phyloP scores from a whole-genome alignment of 176 grass and related monocot genomes.

The Thalia dealbata region DNA sequence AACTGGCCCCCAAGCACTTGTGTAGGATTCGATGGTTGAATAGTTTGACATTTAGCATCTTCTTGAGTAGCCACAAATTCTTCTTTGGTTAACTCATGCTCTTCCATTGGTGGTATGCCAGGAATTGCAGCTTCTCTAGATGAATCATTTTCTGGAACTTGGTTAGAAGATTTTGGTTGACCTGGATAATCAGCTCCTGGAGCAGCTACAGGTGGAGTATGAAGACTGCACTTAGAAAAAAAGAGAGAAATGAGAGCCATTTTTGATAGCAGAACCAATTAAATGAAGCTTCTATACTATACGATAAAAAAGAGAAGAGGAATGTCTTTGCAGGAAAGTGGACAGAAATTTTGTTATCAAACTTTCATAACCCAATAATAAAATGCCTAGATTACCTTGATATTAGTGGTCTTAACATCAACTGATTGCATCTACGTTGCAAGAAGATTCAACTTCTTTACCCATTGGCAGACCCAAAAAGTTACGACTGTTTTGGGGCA shows the following conservation, averaged over 20 bases:
- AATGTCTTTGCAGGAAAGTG: too few species aligned
- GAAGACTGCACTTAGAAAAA: constrained; percentile 35
- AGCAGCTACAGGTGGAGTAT: constrained; percentile 22
- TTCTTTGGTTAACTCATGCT: constrained; percentile 31
- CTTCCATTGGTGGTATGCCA: constrained; percentile 8
- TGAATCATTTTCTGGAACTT: constrained; percentile 27
- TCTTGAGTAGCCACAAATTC: constrained; percentile 20
- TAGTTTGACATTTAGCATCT: constrained; percentile 18
- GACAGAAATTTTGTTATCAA: too few species aligned
- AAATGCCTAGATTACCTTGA: too few species aligned
- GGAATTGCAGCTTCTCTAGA: constrained; percentile 18
- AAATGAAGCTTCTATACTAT: neutral
- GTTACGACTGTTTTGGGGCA: too few species aligned
- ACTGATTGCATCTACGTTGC: too few species aligned
- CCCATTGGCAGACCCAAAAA: too few species aligned
- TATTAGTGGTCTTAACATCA: too few species aligned
- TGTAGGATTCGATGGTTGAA: constrained; percentile 29
- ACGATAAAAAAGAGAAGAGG: neutral
- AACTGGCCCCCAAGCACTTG: constrained; percentile 35
- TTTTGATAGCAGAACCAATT: neutral
- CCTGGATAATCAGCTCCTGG: constrained; percentile 16
- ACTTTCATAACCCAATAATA: too few species aligned
- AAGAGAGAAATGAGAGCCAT: constrained; percentile 15
- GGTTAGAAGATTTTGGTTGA: constrained; percentile 17
- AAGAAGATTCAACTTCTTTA: too few species aligned